A percentile compares a stretch with the other conserved stretches of the same genome.
phyloP scores from a whole-genome alignment of 306 rosid species.

The Fragaria nilgerrensis region DNA sequence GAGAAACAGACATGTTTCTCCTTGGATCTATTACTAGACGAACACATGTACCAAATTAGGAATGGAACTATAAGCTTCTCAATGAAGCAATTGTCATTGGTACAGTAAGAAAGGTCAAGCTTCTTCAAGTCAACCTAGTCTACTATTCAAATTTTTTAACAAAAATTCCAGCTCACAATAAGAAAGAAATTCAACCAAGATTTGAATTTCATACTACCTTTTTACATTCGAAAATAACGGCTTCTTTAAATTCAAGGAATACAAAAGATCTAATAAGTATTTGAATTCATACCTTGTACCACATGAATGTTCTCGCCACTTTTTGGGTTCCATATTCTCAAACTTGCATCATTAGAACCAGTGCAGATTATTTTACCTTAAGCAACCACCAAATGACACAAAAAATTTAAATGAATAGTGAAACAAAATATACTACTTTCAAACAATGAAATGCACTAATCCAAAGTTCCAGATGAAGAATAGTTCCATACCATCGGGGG shows the following conservation, averaged over 20 bases:
- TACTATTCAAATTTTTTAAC: not conserved
- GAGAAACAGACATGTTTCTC: not conserved
- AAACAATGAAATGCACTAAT: slow-evolving; percentile 1
- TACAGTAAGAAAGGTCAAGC: not conserved
- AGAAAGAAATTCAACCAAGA: not conserved
- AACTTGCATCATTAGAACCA: slow-evolving; percentile 84
- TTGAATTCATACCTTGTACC: slow-evolving; percentile 54
- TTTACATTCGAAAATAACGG: slow-evolving; percentile 2
- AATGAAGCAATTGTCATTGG: not conserved
- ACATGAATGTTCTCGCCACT: slow-evolving; percentile 75
- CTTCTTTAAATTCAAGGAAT: slow-evolving; percentile 5
- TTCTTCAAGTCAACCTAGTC: not conserved
- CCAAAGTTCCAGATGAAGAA: slow-evolving; percentile 25
- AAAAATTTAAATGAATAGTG: not conserved
- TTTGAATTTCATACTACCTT: not conserved
- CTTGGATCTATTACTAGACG: not conserved
- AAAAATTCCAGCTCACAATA: not conserved
- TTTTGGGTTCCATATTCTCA: slow-evolving; percentile 92
- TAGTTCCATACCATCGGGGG: slow-evolving; percentile 75
- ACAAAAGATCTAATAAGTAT: slow-evolving; percentile 6
- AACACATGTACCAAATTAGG: not conserved
- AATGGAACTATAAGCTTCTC: not conserved
- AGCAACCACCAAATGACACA: slow-evolving; percentile 26
- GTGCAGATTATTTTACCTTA: slow-evolving; percentile 82
- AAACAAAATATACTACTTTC: not conserved